These are phyloP conservation scores for Yamadazyma blattariae DNA, from an alignment of 1,139 yeast species.

Conservation along the genomic window DNA sequence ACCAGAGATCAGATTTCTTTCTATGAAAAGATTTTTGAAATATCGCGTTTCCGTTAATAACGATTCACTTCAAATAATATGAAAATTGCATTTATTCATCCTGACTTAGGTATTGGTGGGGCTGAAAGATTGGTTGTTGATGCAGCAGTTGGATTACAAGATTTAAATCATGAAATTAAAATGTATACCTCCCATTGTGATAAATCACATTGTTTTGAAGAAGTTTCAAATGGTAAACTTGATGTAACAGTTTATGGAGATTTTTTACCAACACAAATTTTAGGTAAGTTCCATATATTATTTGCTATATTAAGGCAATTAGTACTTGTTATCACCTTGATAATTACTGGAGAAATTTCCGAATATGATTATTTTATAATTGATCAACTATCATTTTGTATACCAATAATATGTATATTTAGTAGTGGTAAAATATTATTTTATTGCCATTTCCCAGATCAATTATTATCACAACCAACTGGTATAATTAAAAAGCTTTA, in stretches of 20 bases:
- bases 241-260: constrained; percentile 79
- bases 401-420: constrained; percentile 67
- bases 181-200: constrained; percentile 92
- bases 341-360: constrained; percentile 45
- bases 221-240: constrained; percentile 57
- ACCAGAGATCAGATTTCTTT: not conserved
- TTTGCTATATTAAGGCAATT: constrained; percentile 86
- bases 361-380: constrained; percentile 72
- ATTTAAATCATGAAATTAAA: constrained; percentile 60
- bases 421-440: constrained; percentile 54
- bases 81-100: constrained; percentile 82
- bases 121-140: constrained; percentile 96
- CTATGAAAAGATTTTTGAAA: not conserved
- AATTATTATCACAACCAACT: constrained; percentile 61
- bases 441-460: constrained; percentile 97
- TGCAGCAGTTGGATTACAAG: constrained; percentile 85
- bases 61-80: no score
- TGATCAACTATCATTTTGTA: constrained; percentile 84
- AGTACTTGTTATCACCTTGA: constrained; percentile 53
- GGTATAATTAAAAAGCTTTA: constrained; percentile 60
- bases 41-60: no score
- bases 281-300: constrained; percentile 69
- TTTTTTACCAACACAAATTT: constrained; percentile 66
- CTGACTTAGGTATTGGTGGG: constrained; percentile 95
- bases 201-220: constrained; percentile 83